A percentile compares a stretch with the other conserved stretches of the same genome.
Evolutionary conservation across 768 basidiomycete species (phyloP).

Genomic region (Suillus clintonianus): DNA sequence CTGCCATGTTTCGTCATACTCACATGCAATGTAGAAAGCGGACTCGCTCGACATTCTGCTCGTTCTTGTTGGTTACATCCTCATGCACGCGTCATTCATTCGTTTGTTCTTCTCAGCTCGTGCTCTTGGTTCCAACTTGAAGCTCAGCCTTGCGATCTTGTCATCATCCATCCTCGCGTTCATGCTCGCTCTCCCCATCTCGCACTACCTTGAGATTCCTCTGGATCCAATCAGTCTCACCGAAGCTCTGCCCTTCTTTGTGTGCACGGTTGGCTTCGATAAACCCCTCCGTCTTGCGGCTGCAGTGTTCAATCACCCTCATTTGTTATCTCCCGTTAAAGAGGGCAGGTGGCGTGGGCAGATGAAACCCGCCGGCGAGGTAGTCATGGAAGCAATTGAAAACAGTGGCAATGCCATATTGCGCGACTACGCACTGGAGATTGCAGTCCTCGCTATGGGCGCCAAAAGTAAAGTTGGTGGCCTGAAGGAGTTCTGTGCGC

Average conservation of each 20-base stretch:
- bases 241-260: conserved; percentile 96
- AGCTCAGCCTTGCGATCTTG: conserved; percentile 72
- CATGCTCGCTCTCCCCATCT: conserved; percentile 77
- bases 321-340: conserved; percentile 44
- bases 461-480: conserved; percentile 87
- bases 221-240: conserved; percentile 92
- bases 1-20: conserved; percentile 10
- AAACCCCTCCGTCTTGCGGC: conserved; percentile 92
- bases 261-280: conserved; percentile 97
- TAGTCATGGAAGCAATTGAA: conserved; percentile 82
- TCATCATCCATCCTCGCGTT: conserved; percentile 82
- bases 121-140: conserved; percentile 75
- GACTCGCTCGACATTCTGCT: conserved; percentile 95
- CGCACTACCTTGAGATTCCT: conserved; percentile 76
- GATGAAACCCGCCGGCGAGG: conserved; percentile 77
- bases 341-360: conserved; percentile 42
- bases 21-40: conserved; percentile 62
- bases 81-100: conserved; percentile 96
- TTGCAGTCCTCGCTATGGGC: conserved; percentile 85
- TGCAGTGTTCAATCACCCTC: conserved; percentile 85
- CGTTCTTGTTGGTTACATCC: conserved; percentile 88
- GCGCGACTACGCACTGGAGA: conserved; percentile 90
- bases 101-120: conserved; percentile 88
- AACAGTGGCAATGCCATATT: conserved; percentile 82
- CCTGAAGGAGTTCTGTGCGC: conserved; percentile 90